Base-by-base conservation (phyloP, 768 basidiomycete genomes). In the Phylloporus arenicola region DNA sequence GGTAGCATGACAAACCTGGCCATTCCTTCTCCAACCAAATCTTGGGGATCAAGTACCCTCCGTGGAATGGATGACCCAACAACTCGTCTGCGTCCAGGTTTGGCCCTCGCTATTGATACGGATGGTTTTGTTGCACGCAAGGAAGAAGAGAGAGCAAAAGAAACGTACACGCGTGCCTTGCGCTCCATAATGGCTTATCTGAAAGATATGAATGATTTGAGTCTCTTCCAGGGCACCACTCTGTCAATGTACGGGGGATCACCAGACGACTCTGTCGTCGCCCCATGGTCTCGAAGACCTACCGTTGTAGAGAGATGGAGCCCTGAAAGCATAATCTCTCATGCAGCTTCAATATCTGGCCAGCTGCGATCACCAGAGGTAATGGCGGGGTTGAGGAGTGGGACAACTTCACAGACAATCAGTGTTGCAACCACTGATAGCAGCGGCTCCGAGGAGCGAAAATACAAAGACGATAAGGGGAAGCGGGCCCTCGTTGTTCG, bases 181-280 rank as follows among this genome's bases (percentile, higher is more conserved):
- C 81, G 89, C 48, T 88, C 89, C 10, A 82, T 99, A 16, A 94
- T 98, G 87, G 91, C 92, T 7, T 99, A 98, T 68, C 78, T 99
- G 19, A 83, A 84, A 60, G 96, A 99, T 60, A 86, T 99, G 82
- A 87, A 93, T 62, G 96, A 99, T 62, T 75, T 99, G 27, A 84
- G 84, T 16, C 68, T 83, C 57, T 79, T 83, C 17, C 86, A 85
- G 61, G 63, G 71, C 14, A 74, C 76, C 50, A 67, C 76, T 11
- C 53, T 81, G 58, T 82, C 81, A 50, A 71, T 83, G 67, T 85
- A 87, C 62, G 80, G 81, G 13, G 63, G 72, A 19, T 61, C 73
- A 3, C 63, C 73, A 10, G 80, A 81, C 22, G 80, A 81, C 40
- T 58, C 60, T 19, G 58, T 62, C 14, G 55, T 46, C 2, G 50